phyloP scores from a whole-genome alignment of 2,329 filamentous ascomycete species.

The Ascochyta lentis region DNA sequence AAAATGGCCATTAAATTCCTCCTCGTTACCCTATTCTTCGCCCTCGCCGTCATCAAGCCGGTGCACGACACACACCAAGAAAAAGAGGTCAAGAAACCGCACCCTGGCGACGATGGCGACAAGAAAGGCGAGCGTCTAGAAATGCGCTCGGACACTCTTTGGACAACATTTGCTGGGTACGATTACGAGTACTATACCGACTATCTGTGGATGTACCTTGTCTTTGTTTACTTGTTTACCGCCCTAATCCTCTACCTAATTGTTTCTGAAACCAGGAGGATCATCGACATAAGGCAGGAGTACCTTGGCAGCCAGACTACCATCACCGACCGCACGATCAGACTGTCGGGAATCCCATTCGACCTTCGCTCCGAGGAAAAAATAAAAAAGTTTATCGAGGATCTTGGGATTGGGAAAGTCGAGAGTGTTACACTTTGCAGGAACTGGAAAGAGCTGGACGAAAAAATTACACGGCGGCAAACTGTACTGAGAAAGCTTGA shows the following conservation, averaged over 20 bases:
- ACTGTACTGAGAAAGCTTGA: constrained; percentile 75
- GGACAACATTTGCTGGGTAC: constrained; percentile 25
- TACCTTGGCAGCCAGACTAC: constrained; percentile 94
- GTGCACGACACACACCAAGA: constrained; percentile 74
- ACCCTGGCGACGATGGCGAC: constrained; percentile 19
- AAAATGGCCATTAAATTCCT: constrained; percentile 92
- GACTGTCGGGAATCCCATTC: constrained; percentile 83
- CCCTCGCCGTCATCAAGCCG: constrained; percentile 79
- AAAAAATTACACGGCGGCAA: constrained; percentile 71
- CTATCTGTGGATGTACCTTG: constrained; percentile 90
- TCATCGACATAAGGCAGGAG: constrained; percentile 85
- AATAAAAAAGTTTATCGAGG: constrained; percentile 87
- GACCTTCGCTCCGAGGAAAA: constrained; percentile 81
- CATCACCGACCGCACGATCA: constrained; percentile 93
- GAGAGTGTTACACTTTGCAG: constrained; percentile 86
- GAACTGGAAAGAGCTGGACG: constrained; percentile 84
- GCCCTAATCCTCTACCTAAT: constrained; percentile 82
- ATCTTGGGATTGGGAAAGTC: constrained; percentile 86
- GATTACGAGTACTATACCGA: constrained; percentile 54
- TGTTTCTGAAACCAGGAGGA: constrained; percentile 79
- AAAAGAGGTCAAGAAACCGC: constrained; percentile 32
- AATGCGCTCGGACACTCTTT: constrained; percentile 24
- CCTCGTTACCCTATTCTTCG: constrained; percentile 78
- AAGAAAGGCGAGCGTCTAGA: constrained; percentile 24
- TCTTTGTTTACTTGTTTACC: constrained; percentile 95